These are phyloP conservation scores for Trametes coccinea DNA, from an alignment of 768 basidiomycete species.

Conservation along the genomic window DNA sequence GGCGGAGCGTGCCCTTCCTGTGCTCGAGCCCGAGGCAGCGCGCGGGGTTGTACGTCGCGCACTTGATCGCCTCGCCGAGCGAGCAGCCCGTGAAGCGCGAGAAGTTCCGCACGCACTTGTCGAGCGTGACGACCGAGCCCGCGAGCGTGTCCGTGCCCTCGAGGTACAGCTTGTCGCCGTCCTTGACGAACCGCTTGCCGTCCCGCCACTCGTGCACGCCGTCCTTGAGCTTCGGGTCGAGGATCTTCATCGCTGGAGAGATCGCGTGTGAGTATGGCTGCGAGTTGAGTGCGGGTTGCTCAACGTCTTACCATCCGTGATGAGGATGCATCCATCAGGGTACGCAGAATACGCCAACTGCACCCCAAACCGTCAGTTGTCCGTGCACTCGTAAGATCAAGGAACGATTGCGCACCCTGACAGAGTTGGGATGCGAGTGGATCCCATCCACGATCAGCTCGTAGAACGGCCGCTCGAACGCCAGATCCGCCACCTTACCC, in stretches of 20 bases:
- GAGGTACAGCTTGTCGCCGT: constrained; percentile 77
- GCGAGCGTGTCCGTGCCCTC: constrained; percentile 88
- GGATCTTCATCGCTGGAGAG: constrained; percentile 73
- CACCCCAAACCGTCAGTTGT: not conserved
- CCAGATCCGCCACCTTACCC: constrained; percentile 45
- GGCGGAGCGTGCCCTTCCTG: constrained; percentile 75
- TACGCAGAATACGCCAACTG: constrained; percentile 82
- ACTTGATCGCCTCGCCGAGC: constrained; percentile 80
- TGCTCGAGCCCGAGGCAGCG: constrained; percentile 79
- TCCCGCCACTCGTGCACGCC: constrained; percentile 90
- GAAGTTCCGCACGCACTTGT: constrained; percentile 86
- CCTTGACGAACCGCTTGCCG: constrained; percentile 76
- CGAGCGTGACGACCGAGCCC: constrained; percentile 81
- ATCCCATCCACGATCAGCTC: constrained; percentile 90
- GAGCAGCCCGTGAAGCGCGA: constrained; percentile 81
- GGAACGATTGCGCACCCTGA: constrained; percentile 55
- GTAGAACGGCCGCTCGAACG: constrained; percentile 76
- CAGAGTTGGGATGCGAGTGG: constrained; percentile 89
- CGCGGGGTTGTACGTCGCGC: constrained; percentile 85
- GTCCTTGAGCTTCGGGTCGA: constrained; percentile 83
- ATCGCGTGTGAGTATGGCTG: not conserved
- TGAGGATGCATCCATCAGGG: constrained; percentile 83
- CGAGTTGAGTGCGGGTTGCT: not conserved
- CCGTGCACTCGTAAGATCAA: not conserved
- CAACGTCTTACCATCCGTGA: constrained; percentile 75